phyloP scores from a whole-genome alignment of 2,329 filamentous ascomycete species.

The Chaetomiaceae sp. region DNA sequence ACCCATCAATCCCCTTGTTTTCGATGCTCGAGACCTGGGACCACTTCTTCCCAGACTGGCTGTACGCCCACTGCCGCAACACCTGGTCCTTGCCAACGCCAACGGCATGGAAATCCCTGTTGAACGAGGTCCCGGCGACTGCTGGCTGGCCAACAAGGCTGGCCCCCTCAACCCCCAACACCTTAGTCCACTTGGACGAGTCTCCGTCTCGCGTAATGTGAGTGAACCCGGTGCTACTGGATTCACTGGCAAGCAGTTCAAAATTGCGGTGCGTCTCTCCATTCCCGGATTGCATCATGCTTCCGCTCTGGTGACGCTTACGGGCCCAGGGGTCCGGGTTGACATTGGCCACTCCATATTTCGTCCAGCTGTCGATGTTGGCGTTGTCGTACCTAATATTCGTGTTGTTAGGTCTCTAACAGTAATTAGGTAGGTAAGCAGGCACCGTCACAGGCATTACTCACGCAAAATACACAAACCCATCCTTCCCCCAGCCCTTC shows the following conservation, averaged over 20 bases:
- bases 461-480: conserved; percentile 24
- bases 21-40: conserved; percentile 6
- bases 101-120: conserved; percentile 21
- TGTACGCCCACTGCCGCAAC: conserved; percentile 19
- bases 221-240: neutral
- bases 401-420: neutral
- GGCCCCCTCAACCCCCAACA: neutral
- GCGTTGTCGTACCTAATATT: conserved; percentile 17
- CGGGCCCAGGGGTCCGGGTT: conserved; percentile 24
- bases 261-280: conserved; percentile 22
- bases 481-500: conserved; percentile 15
- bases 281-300: conserved; percentile 22
- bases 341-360: conserved; percentile 23
- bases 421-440: no score
- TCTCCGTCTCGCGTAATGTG: conserved; percentile 18
- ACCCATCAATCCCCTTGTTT: conserved; percentile 14
- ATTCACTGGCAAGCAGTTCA: conserved; percentile 15
- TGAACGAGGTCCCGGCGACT: conserved; percentile 22
- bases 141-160: conserved; percentile 15
- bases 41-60: conserved; percentile 13
- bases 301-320: conserved; percentile 21
- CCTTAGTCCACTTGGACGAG: conserved; percentile 10
- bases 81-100: neutral
- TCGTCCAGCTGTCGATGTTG: conserved; percentile 24
- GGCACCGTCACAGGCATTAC: no score